Conservation (phyloP, 2,329 filamentous ascomycete genomes). For the Gaeumannomyces tritici region DNA sequence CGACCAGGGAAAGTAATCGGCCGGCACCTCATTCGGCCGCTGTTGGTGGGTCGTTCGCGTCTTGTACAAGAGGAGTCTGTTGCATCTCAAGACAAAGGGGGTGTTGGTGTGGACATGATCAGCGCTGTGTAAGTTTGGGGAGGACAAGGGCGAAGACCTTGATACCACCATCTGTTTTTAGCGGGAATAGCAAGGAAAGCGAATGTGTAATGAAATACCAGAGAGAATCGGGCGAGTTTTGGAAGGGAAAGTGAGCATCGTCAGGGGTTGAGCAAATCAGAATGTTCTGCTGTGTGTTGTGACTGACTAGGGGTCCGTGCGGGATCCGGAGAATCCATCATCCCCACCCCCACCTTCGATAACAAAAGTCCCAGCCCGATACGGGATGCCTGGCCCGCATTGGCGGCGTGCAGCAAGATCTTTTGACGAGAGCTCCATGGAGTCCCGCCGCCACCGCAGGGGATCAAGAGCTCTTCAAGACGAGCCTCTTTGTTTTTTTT, state of each 20-base stretch:
- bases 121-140: neutral
- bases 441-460: neutral
- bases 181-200: neutral
- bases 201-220: neutral
- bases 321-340: slow-evolving; percentile 3
- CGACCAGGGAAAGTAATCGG: neutral
- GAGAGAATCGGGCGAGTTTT: too few species aligned
- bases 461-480: neutral
- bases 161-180: neutral
- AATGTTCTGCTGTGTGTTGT: neutral
- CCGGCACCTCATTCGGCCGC: neutral
- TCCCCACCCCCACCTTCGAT: slow-evolving; percentile 3
- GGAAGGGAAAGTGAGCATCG: neutral
- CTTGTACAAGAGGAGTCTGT: neutral
- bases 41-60: neutral
- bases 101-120: neutral
- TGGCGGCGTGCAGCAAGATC: neutral
- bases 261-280: neutral
- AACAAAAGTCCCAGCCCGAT: neutral
- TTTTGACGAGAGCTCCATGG: slow-evolving; percentile 4
- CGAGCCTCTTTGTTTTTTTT: neutral
- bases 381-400: neutral
- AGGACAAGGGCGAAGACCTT: neutral
- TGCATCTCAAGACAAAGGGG: neutral
- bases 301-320: neutral